phyloP scores from a whole-genome alignment of 2,329 filamentous ascomycete genomes.

The Thielaviopsis musarum region DNA sequence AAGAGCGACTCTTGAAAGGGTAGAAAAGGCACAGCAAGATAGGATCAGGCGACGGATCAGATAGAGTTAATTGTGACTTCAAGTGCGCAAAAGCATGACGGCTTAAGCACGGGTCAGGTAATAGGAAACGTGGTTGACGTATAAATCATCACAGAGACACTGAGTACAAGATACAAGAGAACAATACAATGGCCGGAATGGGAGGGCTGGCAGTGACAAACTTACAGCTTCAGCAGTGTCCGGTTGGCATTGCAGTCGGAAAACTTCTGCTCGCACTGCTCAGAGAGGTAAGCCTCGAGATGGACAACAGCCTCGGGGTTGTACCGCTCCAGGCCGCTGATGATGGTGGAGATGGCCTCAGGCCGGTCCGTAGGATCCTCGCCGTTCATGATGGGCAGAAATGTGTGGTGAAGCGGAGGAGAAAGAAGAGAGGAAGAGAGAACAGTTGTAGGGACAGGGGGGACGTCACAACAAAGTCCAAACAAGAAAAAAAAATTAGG shows the following conservation, averaged over 20 bases:
- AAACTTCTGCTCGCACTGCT: slow-evolving; percentile 89
- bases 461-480: slow-evolving; percentile 1
- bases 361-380: slow-evolving; percentile 87
- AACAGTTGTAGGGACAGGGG: background rate
- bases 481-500: background rate
- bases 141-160: slow-evolving; percentile 50
- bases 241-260: slow-evolving; percentile 96
- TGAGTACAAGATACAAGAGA: background rate
- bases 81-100: slow-evolving; percentile 12
- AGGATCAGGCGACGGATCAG: slow-evolving; percentile 67
- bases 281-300: slow-evolving; percentile 85
- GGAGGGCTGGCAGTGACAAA: slow-evolving; percentile 18
- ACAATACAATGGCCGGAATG: background rate
- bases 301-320: slow-evolving; percentile 90
- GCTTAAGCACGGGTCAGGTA: slow-evolving; percentile 12
- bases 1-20: background rate
- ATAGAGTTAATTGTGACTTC: slow-evolving; percentile 9
- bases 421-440: slow-evolving; percentile 16
- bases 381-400: slow-evolving; percentile 37
- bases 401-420: slow-evolving; percentile 14
- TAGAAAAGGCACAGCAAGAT: slow-evolving; percentile 45
- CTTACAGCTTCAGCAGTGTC: slow-evolving; percentile 91
- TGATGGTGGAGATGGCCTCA: slow-evolving; percentile 79
- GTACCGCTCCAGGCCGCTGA: slow-evolving; percentile 95
- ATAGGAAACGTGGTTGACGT: slow-evolving; percentile 12